Base-by-base conservation (phyloP, 2,329 filamentous ascomycete species). In the Colletotrichum paranaense region DNA sequence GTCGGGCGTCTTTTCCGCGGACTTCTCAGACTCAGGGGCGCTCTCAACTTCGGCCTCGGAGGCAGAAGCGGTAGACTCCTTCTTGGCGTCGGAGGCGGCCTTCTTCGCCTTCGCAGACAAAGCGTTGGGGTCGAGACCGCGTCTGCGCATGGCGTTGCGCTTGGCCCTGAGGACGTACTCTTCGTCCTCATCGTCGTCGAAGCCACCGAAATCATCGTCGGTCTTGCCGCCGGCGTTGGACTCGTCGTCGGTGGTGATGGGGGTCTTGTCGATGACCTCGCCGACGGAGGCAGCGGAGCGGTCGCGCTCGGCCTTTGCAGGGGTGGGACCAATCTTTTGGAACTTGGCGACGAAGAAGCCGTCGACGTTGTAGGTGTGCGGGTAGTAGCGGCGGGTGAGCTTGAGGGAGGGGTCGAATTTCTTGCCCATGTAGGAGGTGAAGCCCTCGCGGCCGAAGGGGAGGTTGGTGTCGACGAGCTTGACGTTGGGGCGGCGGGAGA, bases 311-410 rank as follows among this genome's bases (percentile, higher is more conserved):
- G 75, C 75, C 74, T 89, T 90, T 69, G 88, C 84, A 1, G 94
- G 92, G 53, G 93, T 94, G 3, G 94, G 93, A 0, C 91, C 96
- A 19, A 91, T 91, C 89, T 99, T 99, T 84, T 97, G 95, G 85
- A 99, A 93, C 84, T 99, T 99, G 79, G 95, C 94, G 74, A 99
- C 97, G 82, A 95, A 99, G 91, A 99, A 99, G 76, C 97, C 97
- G 82, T 98, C 97, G 42, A 99, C 95, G 85, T 98, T 98, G 86
- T 97, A 95, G 24, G 93, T 90, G 82, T 98, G 95, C 0, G 95
- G 95, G 84, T 97, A 98, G 86, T 95, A 98, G 69, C 95, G 88
- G 76, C 94, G 88, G 19, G 95, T 95, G 81, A 95, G 87, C 80
- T 93, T 94, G 86, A 99, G 91, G 77, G 91, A 93, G 6, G 93